These are phyloP conservation scores for Diospyros kaki DNA, from an alignment of 148 eudicot genomes.

Conservation along the genomic window DNA sequence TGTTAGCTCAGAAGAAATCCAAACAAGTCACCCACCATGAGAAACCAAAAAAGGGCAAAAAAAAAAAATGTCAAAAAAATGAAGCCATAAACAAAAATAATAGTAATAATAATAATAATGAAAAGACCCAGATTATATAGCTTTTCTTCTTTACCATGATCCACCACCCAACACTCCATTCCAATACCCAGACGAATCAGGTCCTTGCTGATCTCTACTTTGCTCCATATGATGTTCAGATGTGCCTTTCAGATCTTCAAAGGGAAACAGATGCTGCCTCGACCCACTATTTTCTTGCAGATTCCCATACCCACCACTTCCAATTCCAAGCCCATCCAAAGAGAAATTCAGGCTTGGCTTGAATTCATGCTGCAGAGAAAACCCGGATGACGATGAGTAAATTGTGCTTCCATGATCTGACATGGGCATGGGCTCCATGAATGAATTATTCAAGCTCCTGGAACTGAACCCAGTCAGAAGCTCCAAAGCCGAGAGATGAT, in stretches of 20 bases:
- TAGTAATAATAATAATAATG: not conserved
- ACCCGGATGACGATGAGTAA: slow-evolving; percentile 50
- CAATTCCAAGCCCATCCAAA: slow-evolving; percentile 42
- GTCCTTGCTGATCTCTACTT: slow-evolving; percentile 38
- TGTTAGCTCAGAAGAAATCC: slow-evolving; percentile 42
- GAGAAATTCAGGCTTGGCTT: slow-evolving; percentile 52
- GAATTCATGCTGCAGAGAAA: slow-evolving; percentile 24
- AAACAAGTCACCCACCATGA: slow-evolving; percentile 26
- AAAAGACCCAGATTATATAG: not conserved
- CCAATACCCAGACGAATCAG: slow-evolving; percentile 69
- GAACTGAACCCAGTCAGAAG: slow-evolving; percentile 62
- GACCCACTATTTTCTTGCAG: slow-evolving; percentile 27
- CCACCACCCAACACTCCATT: slow-evolving; percentile 69
- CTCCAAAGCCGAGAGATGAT: slow-evolving; percentile 54
- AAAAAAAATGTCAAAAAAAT: not conserved
- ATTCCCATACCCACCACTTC: slow-evolving; percentile 34
- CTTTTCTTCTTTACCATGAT: slow-evolving; percentile 49
- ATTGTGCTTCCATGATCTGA: slow-evolving; percentile 31
- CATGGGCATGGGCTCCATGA: slow-evolving; percentile 41
- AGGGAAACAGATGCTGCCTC: slow-evolving; percentile 55
- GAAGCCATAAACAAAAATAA: not conserved
- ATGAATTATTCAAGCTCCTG: slow-evolving; percentile 47
- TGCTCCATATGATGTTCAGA: slow-evolving; percentile 21
- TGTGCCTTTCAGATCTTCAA: slow-evolving; percentile 62
- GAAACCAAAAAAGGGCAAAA: not conserved